Evolutionary conservation across 2,329 filamentous ascomycete species (phyloP), one percentile per base, ranked within the genome.

Genomic region (Aspergillus sp.): DNA sequence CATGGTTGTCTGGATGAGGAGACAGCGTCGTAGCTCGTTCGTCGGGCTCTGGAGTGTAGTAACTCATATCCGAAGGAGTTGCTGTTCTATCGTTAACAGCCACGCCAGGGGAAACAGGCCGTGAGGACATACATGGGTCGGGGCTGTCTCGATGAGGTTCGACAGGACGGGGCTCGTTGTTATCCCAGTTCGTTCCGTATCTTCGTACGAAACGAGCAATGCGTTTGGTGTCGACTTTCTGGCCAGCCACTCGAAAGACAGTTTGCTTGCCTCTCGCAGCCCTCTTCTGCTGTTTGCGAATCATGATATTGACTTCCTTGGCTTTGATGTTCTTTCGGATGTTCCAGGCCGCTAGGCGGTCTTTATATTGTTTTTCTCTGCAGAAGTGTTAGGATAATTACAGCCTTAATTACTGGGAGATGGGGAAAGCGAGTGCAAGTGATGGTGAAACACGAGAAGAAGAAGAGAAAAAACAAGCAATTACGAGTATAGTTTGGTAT

Each of bases 331-430:
- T 74, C 45, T 74, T 74, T 27, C 72, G 70, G 42, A 74, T 63
- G 58, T 73, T 66, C 72, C 72, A 74, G 37, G 70, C 68, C 12
- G 71, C 70, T 6, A 74, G 68, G 22, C 72, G 71, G 57, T 74
- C 71, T 67, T 74, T 74, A 61, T 73, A 74, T 64, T 74, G 71
- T 61, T 73, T 74, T 65, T 74, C 72, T 61, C 72, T 74, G 59
- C 41, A 61, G 30, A 44, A 42, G 41, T 56, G 39, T 51, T 45
- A 56, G 54, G 27, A 37, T 9, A n/a, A 37, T 37, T 37, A 37
- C 34, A 37, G n/a, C 6, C 3, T 13, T 11, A 30, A 9, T 37
- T 37, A n/a, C 2, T 15, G 12, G n/a, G 5, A 8, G n/a, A 27
- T 2, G 13, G 24, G 12, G 44, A 6, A 5, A 13, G 3, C 22